Evolutionary conservation across 2,329 filamentous ascomycete genomes (phyloP).

Genomic region (Magnaporthiopsis incrustans): DNA sequence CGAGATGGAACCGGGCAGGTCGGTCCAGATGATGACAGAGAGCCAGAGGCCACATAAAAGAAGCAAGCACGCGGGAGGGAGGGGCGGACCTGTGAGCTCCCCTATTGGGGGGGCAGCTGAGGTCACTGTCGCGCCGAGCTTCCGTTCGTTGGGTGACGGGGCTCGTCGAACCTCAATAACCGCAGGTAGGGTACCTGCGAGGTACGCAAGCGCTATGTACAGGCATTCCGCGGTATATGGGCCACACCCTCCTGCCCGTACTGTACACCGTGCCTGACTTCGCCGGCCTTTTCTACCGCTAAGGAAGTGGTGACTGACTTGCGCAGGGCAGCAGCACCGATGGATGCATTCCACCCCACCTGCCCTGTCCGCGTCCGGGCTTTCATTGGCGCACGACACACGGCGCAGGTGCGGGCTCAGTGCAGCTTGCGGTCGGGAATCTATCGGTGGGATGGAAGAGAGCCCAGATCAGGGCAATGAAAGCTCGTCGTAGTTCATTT

Average conservation of each 20-base stretch:
- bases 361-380: not conserved
- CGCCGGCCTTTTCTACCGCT: not conserved
- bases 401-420: not conserved
- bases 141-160: not conserved
- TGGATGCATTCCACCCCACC: constrained; percentile 5
- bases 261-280: not conserved
- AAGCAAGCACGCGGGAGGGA: not conserved
- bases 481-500: not conserved
- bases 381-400: not conserved
- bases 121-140: not conserved
- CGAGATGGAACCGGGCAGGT: not conserved
- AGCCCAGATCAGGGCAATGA: not conserved
- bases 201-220: too few species aligned
- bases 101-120: not conserved
- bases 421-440: not conserved
- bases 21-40: not conserved
- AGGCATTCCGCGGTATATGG: too few species aligned
- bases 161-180: not conserved
- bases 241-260: too few species aligned
- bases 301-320: not conserved
- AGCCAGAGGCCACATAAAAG: not conserved
- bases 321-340: not conserved
- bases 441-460: not conserved
- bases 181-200: too few species aligned
- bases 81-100: not conserved